These are phyloP conservation scores for Aspergillus incahuasiensis DNA, from an alignment of 495 filamentous ascomycete genomes.

Conservation along the genomic window DNA sequence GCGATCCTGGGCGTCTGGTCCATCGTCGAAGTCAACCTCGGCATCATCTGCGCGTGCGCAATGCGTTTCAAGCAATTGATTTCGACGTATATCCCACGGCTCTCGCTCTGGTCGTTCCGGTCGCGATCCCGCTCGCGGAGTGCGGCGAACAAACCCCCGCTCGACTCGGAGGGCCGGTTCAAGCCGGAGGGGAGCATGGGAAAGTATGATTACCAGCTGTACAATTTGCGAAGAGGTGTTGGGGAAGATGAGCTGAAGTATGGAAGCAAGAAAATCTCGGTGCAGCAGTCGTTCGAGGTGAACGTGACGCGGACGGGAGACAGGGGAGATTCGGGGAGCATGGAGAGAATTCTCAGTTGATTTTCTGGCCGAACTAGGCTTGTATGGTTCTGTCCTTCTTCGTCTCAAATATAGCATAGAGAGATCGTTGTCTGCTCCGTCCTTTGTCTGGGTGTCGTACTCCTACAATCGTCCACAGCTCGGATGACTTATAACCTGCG, in stretches of 20 bases:
- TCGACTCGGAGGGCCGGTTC: neutral
- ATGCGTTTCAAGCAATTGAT: constrained; percentile 71
- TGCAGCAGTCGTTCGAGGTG: neutral
- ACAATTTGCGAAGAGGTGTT: neutral
- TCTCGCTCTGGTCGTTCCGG: constrained; percentile 16
- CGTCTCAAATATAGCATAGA: no score
- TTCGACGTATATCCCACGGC: constrained; percentile 12
- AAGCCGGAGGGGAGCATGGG: neutral
- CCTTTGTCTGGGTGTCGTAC: no score
- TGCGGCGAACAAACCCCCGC: neutral
- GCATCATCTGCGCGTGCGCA: constrained; percentile 75
- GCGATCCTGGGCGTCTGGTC: constrained; percentile 58
- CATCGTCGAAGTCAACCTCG: constrained; percentile 76
- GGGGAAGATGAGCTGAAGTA: neutral
- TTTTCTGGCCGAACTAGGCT: no score
- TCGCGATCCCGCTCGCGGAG: neutral
- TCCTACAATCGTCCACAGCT: no score
- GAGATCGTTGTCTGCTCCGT: no score
- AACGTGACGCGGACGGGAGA: neutral
- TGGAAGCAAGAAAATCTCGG: neutral
- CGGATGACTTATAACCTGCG: no score
- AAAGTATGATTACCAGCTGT: neutral
- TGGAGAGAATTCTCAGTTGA: neutral
- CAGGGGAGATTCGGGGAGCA: neutral
- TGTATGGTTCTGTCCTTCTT: no score